phyloP scores from a whole-genome alignment of 176 grass and related monocot genomes.

The Paspalum notatum region DNA sequence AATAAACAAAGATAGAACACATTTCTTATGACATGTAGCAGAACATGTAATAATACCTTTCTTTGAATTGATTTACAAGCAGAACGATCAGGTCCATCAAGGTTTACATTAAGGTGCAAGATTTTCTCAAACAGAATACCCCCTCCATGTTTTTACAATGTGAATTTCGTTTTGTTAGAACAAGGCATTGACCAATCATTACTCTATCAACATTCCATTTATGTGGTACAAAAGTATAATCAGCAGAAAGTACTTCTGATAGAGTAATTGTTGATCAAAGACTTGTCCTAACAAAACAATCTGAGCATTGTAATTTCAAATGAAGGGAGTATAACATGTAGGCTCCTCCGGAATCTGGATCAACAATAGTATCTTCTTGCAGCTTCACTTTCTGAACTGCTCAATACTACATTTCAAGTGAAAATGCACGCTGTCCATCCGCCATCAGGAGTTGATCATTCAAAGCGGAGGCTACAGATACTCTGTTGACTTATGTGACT shows the following conservation, averaged over 20 bases:
- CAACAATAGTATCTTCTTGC: neutral
- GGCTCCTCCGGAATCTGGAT: neutral
- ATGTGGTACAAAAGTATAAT: too few relatives aligned
- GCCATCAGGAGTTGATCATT: neutral
- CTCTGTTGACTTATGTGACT: neutral
- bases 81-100: neutral
- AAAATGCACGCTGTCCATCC: neutral
- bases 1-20: constrained; percentile 17
- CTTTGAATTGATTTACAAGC: neutral
- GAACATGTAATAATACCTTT: constrained; percentile 30
- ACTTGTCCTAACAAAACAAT: too few relatives aligned
- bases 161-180: too few relatives aligned
- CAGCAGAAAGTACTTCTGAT: too few relatives aligned
- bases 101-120: constrained; percentile 10
- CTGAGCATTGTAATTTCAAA: too few relatives aligned
- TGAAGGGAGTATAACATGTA: neutral
- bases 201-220: too few relatives aligned
- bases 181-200: too few relatives aligned
- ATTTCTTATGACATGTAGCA: constrained; percentile 23
- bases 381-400: neutral
- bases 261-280: too few relatives aligned
- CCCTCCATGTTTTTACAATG: too few relatives aligned
- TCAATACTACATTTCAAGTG: neutral
- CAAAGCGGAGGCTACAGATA: neutral
- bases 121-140: neutral